Base-by-base conservation (phyloP, 805 yeast genomes). In the Blastobotrys attinorum region DNA sequence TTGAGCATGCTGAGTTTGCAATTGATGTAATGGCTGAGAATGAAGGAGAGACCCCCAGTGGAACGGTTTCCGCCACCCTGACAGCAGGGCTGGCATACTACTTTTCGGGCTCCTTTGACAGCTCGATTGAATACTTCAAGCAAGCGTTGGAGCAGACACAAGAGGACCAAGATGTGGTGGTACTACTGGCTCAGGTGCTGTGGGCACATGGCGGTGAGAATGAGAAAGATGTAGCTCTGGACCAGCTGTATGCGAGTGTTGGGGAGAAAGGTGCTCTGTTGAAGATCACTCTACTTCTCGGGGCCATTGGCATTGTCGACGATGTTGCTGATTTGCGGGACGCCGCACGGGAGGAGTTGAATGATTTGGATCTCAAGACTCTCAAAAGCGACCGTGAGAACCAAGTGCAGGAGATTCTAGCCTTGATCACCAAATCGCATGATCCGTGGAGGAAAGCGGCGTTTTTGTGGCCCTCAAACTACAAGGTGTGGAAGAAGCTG, bases 181-280 rank as follows among this genome's bases (percentile, higher is more conserved):
- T 81, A 4, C 63, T 90, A 22, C 72, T 86, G 17, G 77, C 92
- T 0, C 95, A 88, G 57, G 82, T 89, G 0, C 67, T 92, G 40
- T 83, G 81, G 65, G 85, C 86, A 2, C 75, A 76, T 45, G 83
- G 78, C n/a, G 74, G 78, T 0, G 77, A 74, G n/a, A 92, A 83
- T 3, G 78, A 92, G 1, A 80, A 77, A 46, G 82, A 79, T 49
- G 89, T 88, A 1, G 96, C 97, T 0, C 57, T 84, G 38, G 96
- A 88, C 53, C 95, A 87, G 60, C 63, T 90, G 36, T 81, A 83
- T 52, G 70, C 73, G 20, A 77, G 72, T 53, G 76, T 88, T 33
- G 81, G 75, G 47, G 67, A 64, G 3, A 61, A 73, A 45, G 96
- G 95, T 0, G 69, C 83, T 1, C 77, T 88, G 2, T 63, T 86